Percentiles rank a stretch among this genome's conserved stretches.
Conservation (phyloP, 2,329 filamentous ascomycete species). For the Colletotrichum orchidophilum region DNA sequence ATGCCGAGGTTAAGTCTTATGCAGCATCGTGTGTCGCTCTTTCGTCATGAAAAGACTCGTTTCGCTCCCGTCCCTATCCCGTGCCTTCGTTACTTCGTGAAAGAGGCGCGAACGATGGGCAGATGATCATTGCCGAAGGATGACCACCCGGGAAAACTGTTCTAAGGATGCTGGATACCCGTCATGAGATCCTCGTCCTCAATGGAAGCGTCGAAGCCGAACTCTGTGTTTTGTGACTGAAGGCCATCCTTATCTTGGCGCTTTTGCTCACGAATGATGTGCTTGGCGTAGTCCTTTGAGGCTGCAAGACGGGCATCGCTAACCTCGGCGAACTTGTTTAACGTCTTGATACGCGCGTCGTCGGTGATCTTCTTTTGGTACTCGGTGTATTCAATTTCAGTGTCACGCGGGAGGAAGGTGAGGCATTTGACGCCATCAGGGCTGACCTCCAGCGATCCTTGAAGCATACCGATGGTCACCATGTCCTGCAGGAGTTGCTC, state of each 20-base stretch:
- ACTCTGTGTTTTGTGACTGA: conserved; percentile 39
- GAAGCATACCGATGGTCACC: conserved; percentile 63
- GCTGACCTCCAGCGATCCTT: conserved; percentile 60
- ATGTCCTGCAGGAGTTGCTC: conserved; percentile 61
- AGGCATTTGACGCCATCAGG: conserved; percentile 57
- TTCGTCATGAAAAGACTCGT: background rate
- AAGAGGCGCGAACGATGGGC: background rate
- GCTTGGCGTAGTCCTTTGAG: conserved; percentile 66
- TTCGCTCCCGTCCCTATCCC: background rate
- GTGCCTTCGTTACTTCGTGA: conserved; percentile 27
- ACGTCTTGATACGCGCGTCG: conserved; percentile 53
- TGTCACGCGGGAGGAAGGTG: conserved; percentile 56
- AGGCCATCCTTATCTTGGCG: conserved; percentile 54
- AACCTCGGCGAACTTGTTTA: conserved; percentile 59
- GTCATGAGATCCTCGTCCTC: conserved; percentile 72
- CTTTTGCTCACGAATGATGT: conserved; percentile 56
- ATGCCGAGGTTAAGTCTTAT: background rate
- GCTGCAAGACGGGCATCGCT: conserved; percentile 63
- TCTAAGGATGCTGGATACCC: conserved; percentile 44
- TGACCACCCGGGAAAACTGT: background rate
- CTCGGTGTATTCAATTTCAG: conserved; percentile 58
- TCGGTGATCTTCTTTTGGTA: conserved; percentile 58
- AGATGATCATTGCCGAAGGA: background rate
- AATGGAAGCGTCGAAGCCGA: conserved; percentile 57
- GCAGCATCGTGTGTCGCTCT: background rate